A percentile compares a stretch with the other conserved stretches of the same genome.
Conservation (phyloP, 208 protist species). For the Crithidia sp. region DNA sequence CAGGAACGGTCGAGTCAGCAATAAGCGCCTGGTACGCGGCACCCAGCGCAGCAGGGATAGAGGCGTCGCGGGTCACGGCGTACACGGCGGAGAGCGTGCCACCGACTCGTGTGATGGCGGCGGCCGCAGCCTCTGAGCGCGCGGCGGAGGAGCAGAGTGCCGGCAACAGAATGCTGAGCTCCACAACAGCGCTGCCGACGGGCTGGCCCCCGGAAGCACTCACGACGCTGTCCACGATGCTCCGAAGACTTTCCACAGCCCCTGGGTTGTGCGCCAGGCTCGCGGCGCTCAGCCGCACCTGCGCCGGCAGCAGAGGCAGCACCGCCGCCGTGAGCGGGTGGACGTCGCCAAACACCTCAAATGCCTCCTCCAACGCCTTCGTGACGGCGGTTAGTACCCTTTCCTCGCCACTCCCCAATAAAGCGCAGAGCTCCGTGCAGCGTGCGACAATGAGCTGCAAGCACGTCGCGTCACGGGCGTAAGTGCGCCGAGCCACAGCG, state of each 20-base stretch:
- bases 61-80: slow-evolving; percentile 11
- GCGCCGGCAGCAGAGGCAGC: slow-evolving; percentile 17
- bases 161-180: slow-evolving; percentile 19
- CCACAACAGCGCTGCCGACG: background rate
- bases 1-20: slow-evolving; percentile 9
- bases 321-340: slow-evolving; percentile 4
- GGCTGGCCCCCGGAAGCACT: slow-evolving; percentile 2
- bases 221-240: slow-evolving; percentile 24
- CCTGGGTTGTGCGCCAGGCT: slow-evolving; percentile 12
- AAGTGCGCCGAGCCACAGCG: slow-evolving; percentile 24
- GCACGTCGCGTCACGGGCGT: slow-evolving; percentile 13
- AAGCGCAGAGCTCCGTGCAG: slow-evolving; percentile 24
- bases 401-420: slow-evolving; percentile 21
- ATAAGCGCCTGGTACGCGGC: slow-evolving; percentile 19
- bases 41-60: slow-evolving; percentile 14
- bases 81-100: slow-evolving; percentile 26
- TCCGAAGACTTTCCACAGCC: slow-evolving; percentile 22
- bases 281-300: slow-evolving; percentile 26
- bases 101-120: slow-evolving; percentile 24
- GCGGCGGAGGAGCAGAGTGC: slow-evolving; percentile 16
- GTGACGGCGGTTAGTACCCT: slow-evolving; percentile 5
- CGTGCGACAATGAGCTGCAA: slow-evolving; percentile 11
- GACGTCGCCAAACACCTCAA: slow-evolving; percentile 10
- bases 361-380: slow-evolving; percentile 30
- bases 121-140: slow-evolving; percentile 4